Evolutionary conservation across 2,329 filamentous ascomycete species (phyloP).

Genomic region (Paracoccidioides lutzii): DNA sequence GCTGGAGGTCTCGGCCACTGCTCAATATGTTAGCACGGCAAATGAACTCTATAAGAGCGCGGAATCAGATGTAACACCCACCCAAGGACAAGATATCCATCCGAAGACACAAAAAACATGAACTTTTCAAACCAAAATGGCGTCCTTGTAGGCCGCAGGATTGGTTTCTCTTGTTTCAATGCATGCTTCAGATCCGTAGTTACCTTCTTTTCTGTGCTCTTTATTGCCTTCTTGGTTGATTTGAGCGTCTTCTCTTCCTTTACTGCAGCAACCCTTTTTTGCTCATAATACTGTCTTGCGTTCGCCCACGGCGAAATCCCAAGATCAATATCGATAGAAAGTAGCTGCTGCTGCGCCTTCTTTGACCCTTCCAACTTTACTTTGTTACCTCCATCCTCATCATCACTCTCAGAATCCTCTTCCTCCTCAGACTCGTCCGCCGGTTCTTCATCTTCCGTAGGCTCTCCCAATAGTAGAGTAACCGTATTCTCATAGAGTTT

Average conservation of each 20-base stretch:
- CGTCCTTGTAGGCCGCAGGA: slow-evolving; percentile 68
- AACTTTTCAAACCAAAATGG: slow-evolving; percentile 98
- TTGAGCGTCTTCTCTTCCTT: slow-evolving; percentile 80
- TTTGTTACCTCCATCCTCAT: slow-evolving; percentile 16
- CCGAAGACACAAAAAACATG: slow-evolving; percentile 84
- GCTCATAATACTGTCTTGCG: slow-evolving; percentile 80
- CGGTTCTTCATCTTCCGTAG: slow-evolving; percentile 50
- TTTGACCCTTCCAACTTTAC: slow-evolving; percentile 13
- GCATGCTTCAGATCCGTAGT: slow-evolving; percentile 71
- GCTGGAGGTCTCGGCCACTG: slow-evolving; percentile 67
- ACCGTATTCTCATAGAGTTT: slow-evolving; percentile 84
- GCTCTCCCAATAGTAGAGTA: slow-evolving; percentile 64
- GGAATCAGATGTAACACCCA: slow-evolving; percentile 14
- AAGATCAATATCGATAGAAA: slow-evolving; percentile 77
- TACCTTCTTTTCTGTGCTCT: slow-evolving; percentile 83
- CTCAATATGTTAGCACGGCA: slow-evolving; percentile 3
- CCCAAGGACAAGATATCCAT: slow-evolving; percentile 83
- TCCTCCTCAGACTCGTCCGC: slow-evolving; percentile 38
- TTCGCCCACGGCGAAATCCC: slow-evolving; percentile 75
- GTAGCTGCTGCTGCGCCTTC: slow-evolving; percentile 24
- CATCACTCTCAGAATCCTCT: slow-evolving; percentile 35
- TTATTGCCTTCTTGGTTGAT: slow-evolving; percentile 70
- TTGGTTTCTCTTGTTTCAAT: slow-evolving; percentile 80
- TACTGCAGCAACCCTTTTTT: slow-evolving; percentile 67
- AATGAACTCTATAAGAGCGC: not conserved